Evolutionary conservation across 352 stramenopile genomes (phyloP), one percentile per base, ranked within the genome.

Genomic region (Blastocystis sp.): DNA sequence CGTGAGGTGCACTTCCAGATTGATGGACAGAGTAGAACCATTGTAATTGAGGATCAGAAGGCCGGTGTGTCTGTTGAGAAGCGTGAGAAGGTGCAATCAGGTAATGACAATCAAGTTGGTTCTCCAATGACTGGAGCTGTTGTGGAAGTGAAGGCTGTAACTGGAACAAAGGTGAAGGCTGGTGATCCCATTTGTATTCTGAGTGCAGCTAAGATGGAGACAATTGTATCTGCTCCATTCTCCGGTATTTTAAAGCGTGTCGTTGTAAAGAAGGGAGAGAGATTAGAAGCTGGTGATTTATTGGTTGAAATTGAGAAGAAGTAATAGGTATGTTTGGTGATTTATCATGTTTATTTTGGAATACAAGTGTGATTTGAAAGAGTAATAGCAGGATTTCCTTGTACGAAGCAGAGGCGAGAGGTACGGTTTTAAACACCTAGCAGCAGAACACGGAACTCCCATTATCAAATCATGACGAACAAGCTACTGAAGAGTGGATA

Each of bases 121-220:
- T 96, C 96, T 27, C 95, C 96, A 37, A 99, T 99, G 96, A 96
- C 96, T 0, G 96, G 96, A 90, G 95, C 98, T 17, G 95, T 98
- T 54, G 92, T 99, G 44, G 95, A 98, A 68, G 95, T 97, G 69
- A 96, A 95, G 90, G 95, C 97, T 33, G 95, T 96, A 90, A 92
- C 93, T 53, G 96, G 96, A 48, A 93, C 98, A 90, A 93, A 94
- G 48, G 94, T 99, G 22, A 96, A 97, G 90, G 93, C 93, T 24
- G 96, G 96, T 58, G 91, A 96, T 87, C 93, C 95, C 40, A 93
- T 99, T 48, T 92, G 98, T 37, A 94, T 98, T 60, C 92, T 98
- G 62, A 97, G 93, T 42, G 96, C 96, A 77, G 98, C 98, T 95
- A 99, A 99, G 92, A 99, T 99, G 96, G 96, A 98, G 93, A 98